Evolutionary conservation across 306 rosid species (phyloP), one percentile per base, ranked within the genome.

Genomic region (Sicyos edulis): DNA sequence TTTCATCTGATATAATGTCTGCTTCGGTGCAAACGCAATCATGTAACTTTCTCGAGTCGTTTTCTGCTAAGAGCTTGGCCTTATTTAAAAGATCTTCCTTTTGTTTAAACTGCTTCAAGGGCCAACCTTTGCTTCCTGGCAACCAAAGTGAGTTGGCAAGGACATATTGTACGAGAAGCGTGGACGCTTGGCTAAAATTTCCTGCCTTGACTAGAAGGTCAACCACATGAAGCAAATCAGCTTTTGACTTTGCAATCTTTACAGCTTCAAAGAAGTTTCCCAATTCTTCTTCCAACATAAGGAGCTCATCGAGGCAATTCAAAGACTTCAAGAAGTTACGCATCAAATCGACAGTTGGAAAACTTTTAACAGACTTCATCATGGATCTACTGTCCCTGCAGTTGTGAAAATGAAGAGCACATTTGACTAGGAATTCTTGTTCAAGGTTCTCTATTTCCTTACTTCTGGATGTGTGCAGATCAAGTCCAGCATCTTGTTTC

Each of bases 361-460:
- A 91, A 63, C 88, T 92, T 78, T 80, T 80, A 51, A 91, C 89
- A 84, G 84, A 86, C 57, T 78, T 86, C 92, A 88, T 80, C 97
- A 91, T 88, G 26, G 87, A 81, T 70, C 62, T 84, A 49, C 7
- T 54, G 71, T 88, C 96, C 55, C 79, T 82, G 37, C 45, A 54
- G 21, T 70, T 54, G 73, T 79, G 72, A 67, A 85, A 87, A 78
- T 84, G 85, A 16, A 56, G 70, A 29, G 97, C 97, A 71, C 92
- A 88, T 32, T 49, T 76, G 79, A 85, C 88, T 15, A 91, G 64
- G 78, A 86, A 91, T 9, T 60, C 78, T 24, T 86, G 92, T 54
- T 86, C 92, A 51, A 81, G 76, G 61, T 79, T 62, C 22, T 75
- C 70, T 2, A 85, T 68, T 24, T 76, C 83, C 17, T 78, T 32